phyloP scores from a whole-genome alignment of 23 red algal genomes.

The Agarophyton chilense region DNA sequence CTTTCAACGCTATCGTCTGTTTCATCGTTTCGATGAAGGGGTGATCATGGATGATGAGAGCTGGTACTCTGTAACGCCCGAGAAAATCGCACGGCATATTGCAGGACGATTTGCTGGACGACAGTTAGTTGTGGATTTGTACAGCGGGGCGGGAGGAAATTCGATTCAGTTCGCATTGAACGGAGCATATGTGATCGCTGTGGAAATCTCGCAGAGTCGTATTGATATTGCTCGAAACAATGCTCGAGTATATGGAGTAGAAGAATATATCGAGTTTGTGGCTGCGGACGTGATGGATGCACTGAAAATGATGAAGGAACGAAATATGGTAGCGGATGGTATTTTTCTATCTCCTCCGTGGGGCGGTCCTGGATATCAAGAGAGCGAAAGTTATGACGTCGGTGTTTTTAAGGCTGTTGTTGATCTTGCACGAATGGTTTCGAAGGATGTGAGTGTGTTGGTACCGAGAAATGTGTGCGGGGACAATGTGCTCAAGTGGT shows the following conservation, averaged over 20 bases:
- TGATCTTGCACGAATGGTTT: conserved; percentile 20
- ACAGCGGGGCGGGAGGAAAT: conserved; percentile 88
- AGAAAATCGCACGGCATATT: conserved; percentile 93
- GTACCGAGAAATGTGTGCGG: conserved; percentile 61
- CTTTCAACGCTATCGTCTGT: conserved; percentile 79
- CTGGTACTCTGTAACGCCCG: conserved; percentile 92
- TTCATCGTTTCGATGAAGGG: conserved; percentile 86
- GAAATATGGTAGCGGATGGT: conserved; percentile 48
- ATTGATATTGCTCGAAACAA: conserved; percentile 73
- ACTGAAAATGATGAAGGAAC: conserved; percentile 43
- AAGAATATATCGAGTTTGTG: conserved; percentile 76
- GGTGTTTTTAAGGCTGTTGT: conserved; percentile 25
- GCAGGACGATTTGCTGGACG: conserved; percentile 68
- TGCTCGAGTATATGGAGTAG: conserved; percentile 86
- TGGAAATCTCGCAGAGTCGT: conserved; percentile 45
- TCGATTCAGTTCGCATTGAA: conserved; percentile 86
- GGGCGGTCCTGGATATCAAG: conserved; percentile 89
- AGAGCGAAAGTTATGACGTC: conserved; percentile 47
- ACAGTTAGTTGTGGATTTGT: conserved; percentile 63
- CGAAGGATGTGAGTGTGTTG: conserved; percentile 70
- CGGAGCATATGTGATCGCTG: conserved; percentile 69
- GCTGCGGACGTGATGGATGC: conserved; percentile 78
- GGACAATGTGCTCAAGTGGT: conserved; percentile 5
- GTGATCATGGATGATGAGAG: conserved; percentile 70
- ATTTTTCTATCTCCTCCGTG: conserved; percentile 92